These are phyloP conservation scores for Globisporangium camurandrum DNA, from an alignment of 352 stramenopile genomes.

Conservation along the genomic window DNA sequence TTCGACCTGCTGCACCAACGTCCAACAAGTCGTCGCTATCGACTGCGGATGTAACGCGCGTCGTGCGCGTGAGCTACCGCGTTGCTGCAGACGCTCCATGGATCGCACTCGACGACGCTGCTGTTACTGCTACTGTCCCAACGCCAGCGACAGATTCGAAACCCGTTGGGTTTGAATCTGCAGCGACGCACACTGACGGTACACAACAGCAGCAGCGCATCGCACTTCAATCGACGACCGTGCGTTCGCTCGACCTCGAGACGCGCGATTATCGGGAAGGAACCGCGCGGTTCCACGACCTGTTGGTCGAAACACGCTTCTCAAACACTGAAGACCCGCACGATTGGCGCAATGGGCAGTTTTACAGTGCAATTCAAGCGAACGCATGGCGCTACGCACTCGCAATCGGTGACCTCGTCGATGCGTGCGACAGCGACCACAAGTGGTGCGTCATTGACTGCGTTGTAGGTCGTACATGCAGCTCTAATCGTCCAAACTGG, in stretches of 20 bases:
- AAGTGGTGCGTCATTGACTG: conserved; percentile 41
- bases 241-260: conserved; percentile 52
- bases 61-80: conserved; percentile 49
- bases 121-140: conserved; percentile 30
- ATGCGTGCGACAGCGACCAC: conserved; percentile 65
- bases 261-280: conserved; percentile 42
- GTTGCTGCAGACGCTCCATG: no score
- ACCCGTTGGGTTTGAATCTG: conserved; percentile 6
- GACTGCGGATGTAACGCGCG: no score
- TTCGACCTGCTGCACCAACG: conserved; percentile 23
- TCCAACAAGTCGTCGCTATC: no score
- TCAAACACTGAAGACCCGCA: conserved; percentile 2
- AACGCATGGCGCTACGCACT: conserved; percentile 60
- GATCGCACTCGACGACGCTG: conserved; percentile 13
- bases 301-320: conserved; percentile 54
- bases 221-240: neutral
- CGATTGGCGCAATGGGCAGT: conserved; percentile 49
- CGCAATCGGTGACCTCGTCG: conserved; percentile 45
- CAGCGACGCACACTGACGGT: no score
- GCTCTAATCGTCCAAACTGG: neutral
- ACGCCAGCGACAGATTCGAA: conserved; percentile 1
- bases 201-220: neutral
- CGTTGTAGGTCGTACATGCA: neutral
- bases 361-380: conserved; percentile 54
- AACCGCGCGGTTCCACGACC: conserved; percentile 49